Percentiles rank a stretch among this genome's conserved stretches.
Evolutionary conservation across 768 basidiomycete species (phyloP).

Genomic region (Piloderma croceum): DNA sequence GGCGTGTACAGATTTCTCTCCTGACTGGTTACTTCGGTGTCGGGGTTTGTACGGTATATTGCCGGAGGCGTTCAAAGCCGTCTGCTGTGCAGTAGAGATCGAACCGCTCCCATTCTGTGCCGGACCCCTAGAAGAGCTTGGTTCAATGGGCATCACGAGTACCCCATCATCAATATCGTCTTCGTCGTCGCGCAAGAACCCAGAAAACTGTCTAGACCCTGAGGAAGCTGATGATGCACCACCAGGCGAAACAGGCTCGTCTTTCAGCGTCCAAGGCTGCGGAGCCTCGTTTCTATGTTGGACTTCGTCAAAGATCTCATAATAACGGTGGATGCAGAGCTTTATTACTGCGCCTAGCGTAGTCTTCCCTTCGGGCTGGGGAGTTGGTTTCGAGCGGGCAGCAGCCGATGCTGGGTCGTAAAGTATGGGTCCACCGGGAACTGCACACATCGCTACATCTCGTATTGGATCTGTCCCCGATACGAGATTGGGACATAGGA

Average conservation of each 20-base stretch:
- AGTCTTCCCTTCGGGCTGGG: constrained; percentile 41
- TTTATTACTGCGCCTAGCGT: constrained; percentile 70
- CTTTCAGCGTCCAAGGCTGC: constrained; percentile 2
- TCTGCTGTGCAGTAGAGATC: constrained; percentile 25
- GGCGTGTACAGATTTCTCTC: constrained; percentile 32
- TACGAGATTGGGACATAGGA: constrained; percentile 75
- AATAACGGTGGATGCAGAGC: constrained; percentile 77
- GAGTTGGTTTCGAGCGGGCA: constrained; percentile 17
- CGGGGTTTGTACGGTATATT: constrained; percentile 34
- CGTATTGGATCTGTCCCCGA: constrained; percentile 59
- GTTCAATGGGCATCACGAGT: constrained; percentile 68
- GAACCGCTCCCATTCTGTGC: background rate
- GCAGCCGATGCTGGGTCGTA: constrained; percentile 22
- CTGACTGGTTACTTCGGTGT: constrained; percentile 29
- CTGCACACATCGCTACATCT: constrained; percentile 70
- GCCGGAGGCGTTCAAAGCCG: constrained; percentile 28
- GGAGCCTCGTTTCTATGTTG: constrained; percentile 62
- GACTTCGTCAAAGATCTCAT: constrained; percentile 83
- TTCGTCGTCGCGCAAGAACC: constrained; percentile 43
- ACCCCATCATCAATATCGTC: constrained; percentile 74
- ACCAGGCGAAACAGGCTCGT: constrained; percentile 2
- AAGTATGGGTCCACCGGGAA: constrained; percentile 45
- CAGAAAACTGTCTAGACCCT: constrained; percentile 16
- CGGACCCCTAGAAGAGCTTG: constrained; percentile 15
- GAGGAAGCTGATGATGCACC: constrained; percentile 13